Base-by-base conservation (phyloP, 805 yeast genomes). In the Myxozyma lipomycoides region DNA sequence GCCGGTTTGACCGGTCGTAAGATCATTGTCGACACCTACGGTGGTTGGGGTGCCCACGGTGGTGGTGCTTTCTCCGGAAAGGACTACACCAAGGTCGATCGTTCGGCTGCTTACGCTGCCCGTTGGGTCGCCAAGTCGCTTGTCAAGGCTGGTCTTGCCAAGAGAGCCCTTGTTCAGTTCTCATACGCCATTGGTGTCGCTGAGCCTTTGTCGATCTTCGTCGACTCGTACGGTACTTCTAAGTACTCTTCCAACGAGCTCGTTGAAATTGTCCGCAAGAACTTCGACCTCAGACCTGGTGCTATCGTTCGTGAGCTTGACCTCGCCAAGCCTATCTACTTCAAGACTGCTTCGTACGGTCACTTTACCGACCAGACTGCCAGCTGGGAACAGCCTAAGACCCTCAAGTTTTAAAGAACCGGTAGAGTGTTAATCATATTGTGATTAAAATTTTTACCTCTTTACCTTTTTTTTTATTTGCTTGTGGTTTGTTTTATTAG, bases 41-140 rank as follows among this genome's bases (percentile, higher is more conserved):
- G 98, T 79, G 98, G 98, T 69, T 95, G 98, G 95, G 97, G 98
- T 76, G 98, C 98, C 69, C 98, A 93, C 81, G 98, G 98, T 77
- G 98, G 98, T 81, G 98, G 98, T 81, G 98, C 98, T 61, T 93
- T 93, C 89, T 86, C 96, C 61, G 98, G 98, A 75, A 93, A 93
- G 81, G 98, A 93, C 76, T 93, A 87, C 86, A 88, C 97, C 73
- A 93, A 93, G 82, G 98, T 93, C 69, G 98, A 93, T 76, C 87
- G 98, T 79, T 91, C 98, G 61, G 98, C 98, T 70, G 98, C 98
- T 63, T 93, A 93, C 72, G 97, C 98, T 68, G 98, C 98, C 66
- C 89, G 98, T 80, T 93, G 98, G 98, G 97, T 93, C 67, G 98
- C 98, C 73, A 93, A 93, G 80, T 93, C 98, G 49, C 82, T 93